Evolutionary conservation across 2,329 filamentous ascomycete genomes (phyloP).

Genomic region (Emmonsiellopsis sp.): DNA sequence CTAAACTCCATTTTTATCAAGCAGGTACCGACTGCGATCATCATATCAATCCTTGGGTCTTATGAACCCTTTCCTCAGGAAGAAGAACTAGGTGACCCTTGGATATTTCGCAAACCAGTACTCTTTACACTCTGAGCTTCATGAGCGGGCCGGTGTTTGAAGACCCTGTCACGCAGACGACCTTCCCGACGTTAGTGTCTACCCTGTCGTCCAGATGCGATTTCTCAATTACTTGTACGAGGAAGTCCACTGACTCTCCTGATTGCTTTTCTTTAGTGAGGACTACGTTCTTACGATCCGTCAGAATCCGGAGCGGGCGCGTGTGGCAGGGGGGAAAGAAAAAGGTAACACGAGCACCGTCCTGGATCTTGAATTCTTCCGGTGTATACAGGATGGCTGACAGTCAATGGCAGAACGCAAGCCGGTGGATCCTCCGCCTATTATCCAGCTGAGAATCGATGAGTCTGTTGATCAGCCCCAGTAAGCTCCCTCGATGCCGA

Average conservation of each 20-base stretch:
- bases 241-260: conserved; percentile 2
- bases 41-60: conserved; percentile 10
- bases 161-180: conserved; percentile 31
- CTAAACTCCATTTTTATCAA: neutral
- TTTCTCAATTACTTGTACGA: conserved; percentile 6
- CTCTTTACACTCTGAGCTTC: conserved; percentile 24
- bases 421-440: conserved; percentile 75
- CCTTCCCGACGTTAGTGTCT: conserved; percentile 32
- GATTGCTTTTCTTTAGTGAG: conserved; percentile 16
- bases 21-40: conserved; percentile 10
- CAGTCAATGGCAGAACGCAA: conserved; percentile 55
- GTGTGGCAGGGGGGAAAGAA: conserved; percentile 64
- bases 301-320: conserved; percentile 59
- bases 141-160: conserved; percentile 36
- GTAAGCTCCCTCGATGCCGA: conserved; percentile 37
- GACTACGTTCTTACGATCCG: conserved; percentile 51
- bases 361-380: neutral
- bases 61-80: conserved; percentile 4
- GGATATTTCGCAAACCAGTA: conserved; percentile 4
- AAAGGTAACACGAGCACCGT: conserved; percentile 47
- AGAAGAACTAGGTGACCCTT: conserved; percentile 8
- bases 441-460: conserved; percentile 60
- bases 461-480: conserved; percentile 45
- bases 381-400: conserved; percentile 4
- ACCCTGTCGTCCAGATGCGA: conserved; percentile 1